Conservation (phyloP, 1,139 yeast species). For the Meyerozyma smithsonii region DNA sequence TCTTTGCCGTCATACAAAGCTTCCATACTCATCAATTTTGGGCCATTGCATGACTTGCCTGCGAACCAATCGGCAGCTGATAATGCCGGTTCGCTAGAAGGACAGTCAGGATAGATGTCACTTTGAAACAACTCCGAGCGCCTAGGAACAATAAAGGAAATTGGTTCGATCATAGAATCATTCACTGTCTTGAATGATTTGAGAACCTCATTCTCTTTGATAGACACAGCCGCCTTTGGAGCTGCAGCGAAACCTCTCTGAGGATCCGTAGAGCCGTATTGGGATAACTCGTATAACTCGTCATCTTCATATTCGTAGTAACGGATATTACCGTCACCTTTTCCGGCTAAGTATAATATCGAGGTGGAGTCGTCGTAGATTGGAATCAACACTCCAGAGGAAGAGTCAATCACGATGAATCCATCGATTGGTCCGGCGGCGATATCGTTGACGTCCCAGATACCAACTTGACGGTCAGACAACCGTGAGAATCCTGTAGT, state of each 20-base stretch:
- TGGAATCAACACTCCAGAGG: slow-evolving; percentile 93
- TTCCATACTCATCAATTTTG: slow-evolving; percentile 73
- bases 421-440: slow-evolving; percentile 85
- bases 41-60: slow-evolving; percentile 78
- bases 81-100: slow-evolving; percentile 73
- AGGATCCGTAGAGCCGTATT: slow-evolving; percentile 82
- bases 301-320: slow-evolving; percentile 86
- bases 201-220: slow-evolving; percentile 79
- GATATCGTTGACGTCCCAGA: slow-evolving; percentile 80
- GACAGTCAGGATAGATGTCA: slow-evolving; percentile 90
- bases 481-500: slow-evolving; percentile 95
- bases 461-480: slow-evolving; percentile 91
- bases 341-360: slow-evolving; percentile 86
- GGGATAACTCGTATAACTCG: slow-evolving; percentile 74
- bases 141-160: slow-evolving; percentile 89
- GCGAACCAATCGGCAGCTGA: slow-evolving; percentile 72
- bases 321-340: slow-evolving; percentile 97
- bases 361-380: slow-evolving; percentile 77
- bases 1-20: slow-evolving; percentile 73
- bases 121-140: slow-evolving; percentile 88
- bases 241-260: slow-evolving; percentile 94
- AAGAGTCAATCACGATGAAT: slow-evolving; percentile 76
- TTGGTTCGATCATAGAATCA: slow-evolving; percentile 79
- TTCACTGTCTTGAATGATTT: slow-evolving; percentile 79
- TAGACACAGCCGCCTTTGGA: slow-evolving; percentile 76